Evolutionary conservation across 23 red algal species (phyloP).

Genomic region (Gracilaria domingensis): DNA sequence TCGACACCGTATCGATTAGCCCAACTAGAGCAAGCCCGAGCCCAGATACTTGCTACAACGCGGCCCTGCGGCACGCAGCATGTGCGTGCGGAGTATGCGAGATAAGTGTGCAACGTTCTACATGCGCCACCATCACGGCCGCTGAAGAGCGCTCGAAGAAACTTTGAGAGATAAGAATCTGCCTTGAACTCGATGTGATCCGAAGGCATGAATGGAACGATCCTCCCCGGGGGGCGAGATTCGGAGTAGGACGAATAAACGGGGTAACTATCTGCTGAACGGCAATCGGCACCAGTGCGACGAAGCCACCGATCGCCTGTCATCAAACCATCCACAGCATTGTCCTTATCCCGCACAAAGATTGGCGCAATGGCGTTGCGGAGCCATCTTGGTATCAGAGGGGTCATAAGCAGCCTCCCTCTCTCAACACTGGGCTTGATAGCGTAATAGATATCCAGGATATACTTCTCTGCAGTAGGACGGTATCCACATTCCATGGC

Average conservation of each 20-base stretch:
- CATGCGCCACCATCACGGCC: constrained; percentile 18
- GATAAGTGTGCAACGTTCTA: background rate
- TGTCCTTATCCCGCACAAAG: constrained; percentile 12
- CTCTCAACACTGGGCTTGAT: constrained; percentile 26
- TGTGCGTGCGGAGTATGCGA: constrained; percentile 13
- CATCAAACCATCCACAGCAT: constrained; percentile 22
- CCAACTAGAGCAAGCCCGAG: background rate
- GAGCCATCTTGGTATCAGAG: constrained; percentile 24
- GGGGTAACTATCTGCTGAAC: constrained; percentile 10
- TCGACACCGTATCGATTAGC: constrained; percentile 1
- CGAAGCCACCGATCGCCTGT: constrained; percentile 15
- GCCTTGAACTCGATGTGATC: constrained; percentile 15
- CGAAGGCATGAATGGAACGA: background rate
- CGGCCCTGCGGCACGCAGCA: constrained; percentile 22
- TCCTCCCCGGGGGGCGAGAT: constrained; percentile 4
- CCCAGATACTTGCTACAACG: background rate
- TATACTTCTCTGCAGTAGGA: constrained; percentile 14
- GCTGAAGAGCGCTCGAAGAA: constrained; percentile 28
- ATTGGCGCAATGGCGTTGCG: constrained; percentile 11
- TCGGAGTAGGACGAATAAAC: constrained; percentile 8
- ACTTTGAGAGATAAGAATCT: constrained; percentile 19
- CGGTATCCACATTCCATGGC: constrained; percentile 30
- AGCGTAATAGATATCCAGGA: constrained; percentile 5
- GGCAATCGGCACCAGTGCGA: constrained; percentile 19
- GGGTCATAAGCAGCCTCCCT: constrained; percentile 24